These are phyloP conservation scores for Penicillium canescens DNA, from an alignment of 495 filamentous ascomycete species.

Conservation along the genomic window DNA sequence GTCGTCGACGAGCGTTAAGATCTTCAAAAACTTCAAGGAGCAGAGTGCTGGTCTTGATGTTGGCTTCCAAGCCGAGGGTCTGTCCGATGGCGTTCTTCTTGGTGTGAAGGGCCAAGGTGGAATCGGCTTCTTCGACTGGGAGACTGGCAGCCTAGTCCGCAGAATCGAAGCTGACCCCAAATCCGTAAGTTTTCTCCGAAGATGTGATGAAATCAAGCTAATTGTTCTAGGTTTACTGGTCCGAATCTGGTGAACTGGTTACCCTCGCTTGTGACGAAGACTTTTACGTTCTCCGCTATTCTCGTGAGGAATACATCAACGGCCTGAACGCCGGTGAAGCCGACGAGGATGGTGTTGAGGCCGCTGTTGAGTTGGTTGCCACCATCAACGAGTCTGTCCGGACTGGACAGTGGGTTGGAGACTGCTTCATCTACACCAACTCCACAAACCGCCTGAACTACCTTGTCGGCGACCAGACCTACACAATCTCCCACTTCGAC, in stretches of 20 bases:
- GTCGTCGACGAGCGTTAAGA: constrained; percentile 87
- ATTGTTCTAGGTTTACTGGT: constrained; percentile 83
- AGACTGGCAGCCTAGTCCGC: constrained; percentile 81
- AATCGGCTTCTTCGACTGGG: constrained; percentile 96
- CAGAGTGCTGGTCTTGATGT: constrained; percentile 87
- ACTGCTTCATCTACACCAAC: constrained; percentile 99
- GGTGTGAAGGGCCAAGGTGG: constrained; percentile 94
- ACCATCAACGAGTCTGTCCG: constrained; percentile 92
- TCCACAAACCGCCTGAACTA: constrained; percentile 96
- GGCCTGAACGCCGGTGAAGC: constrained; percentile 78
- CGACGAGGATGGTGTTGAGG: constrained; percentile 95
- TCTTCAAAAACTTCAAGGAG: constrained; percentile 97
- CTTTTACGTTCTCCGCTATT: constrained; percentile 92
- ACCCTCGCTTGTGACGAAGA: constrained; percentile 92
- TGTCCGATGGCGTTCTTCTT: constrained; percentile 87
- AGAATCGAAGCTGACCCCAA: constrained; percentile 95
- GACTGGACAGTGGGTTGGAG: constrained; percentile 97
- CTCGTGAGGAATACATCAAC: constrained; percentile 79
- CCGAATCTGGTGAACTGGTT: constrained; percentile 91
- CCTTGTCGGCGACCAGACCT: constrained; percentile 95
- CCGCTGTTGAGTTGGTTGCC: constrained; percentile 93
- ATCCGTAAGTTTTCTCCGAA: constrained; percentile 46
- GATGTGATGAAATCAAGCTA: constrained; percentile 11
- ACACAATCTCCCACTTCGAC: constrained; percentile 98
- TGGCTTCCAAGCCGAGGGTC: constrained; percentile 91